phyloP scores from a whole-genome alignment of 192 early-diverging fungal genomes.

The Fimicolochytrium jonesii region DNA sequence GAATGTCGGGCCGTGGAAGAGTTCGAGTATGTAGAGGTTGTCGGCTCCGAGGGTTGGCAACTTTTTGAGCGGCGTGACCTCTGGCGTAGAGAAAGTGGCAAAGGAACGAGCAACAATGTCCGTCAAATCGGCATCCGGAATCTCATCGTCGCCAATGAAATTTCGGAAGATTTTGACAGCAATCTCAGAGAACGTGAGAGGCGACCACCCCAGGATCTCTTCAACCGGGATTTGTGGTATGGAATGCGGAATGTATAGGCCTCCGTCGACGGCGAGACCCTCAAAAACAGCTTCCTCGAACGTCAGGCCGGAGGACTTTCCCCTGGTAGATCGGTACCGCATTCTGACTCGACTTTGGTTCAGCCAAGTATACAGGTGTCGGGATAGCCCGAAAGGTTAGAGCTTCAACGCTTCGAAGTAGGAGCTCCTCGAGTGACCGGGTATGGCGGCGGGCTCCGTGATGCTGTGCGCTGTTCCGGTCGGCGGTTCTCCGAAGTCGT shows the following conservation, averaged over 20 bases:
- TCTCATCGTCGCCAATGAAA: constrained; percentile 76
- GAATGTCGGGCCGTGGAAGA: constrained; percentile 96
- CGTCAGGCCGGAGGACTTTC: constrained; percentile 47
- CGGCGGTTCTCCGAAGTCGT: no score
- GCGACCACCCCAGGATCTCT: constrained; percentile 72
- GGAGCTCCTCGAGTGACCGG: no score
- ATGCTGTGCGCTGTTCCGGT: no score
- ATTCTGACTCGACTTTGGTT: no score
- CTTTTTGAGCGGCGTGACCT: constrained; percentile 73
- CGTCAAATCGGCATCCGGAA: constrained; percentile 67
- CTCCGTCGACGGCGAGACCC: constrained; percentile 90
- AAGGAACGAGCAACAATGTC: constrained; percentile 67
- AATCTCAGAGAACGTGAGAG: constrained; percentile 74
- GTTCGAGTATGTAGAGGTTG: constrained; percentile 65
- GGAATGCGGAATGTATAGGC: constrained; percentile 84
- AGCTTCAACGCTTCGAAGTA: no score
- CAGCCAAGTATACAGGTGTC: no score
- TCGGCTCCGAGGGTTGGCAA: constrained; percentile 52
- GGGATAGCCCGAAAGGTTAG: no score
- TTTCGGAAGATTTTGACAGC: constrained; percentile 78
- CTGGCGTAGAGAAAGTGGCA: constrained; percentile 67
- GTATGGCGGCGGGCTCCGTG: no score
- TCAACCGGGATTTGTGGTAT: constrained; percentile 66
- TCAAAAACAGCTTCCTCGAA: constrained; percentile 92
- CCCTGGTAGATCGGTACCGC: constrained; percentile 90